Conservation (phyloP, 2,329 filamentous ascomycete species). For the Plectosphaerella cucumerina region DNA sequence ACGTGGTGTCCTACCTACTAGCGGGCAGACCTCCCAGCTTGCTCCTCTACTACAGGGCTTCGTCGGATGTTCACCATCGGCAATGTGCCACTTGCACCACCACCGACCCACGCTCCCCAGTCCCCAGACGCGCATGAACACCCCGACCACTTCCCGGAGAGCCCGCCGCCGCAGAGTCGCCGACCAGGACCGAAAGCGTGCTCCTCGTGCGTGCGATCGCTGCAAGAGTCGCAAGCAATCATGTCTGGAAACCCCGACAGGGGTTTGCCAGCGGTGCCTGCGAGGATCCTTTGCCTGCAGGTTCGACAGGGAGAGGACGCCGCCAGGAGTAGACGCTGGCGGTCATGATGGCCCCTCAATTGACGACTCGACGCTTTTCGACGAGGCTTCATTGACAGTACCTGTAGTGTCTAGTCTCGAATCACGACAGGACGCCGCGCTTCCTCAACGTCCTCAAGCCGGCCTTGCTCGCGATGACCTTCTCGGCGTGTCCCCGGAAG, state of each 20-base stretch:
- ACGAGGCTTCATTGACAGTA: too few species aligned
- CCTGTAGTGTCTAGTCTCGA: background rate
- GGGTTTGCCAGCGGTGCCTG: slow-evolving; percentile 22
- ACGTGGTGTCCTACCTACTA: too few species aligned
- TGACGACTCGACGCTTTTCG: background rate
- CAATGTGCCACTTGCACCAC: slow-evolving; percentile 6
- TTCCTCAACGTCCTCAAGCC: too few species aligned
- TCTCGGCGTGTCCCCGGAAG: slow-evolving; percentile 9
- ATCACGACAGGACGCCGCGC: background rate
- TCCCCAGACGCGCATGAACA: background rate
- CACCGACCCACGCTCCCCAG: slow-evolving; percentile 19
- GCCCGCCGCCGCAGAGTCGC: slow-evolving; percentile 21
- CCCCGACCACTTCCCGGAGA: background rate
- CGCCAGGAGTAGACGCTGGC: background rate
- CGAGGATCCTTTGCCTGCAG: slow-evolving; percentile 16
- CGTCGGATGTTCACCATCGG: background rate
- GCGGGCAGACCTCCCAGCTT: too few species aligned
- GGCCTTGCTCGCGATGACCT: background rate
- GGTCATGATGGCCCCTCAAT: slow-evolving; percentile 7
- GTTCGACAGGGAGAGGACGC: slow-evolving; percentile 9
- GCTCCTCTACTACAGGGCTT: too few species aligned
- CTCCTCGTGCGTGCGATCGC: slow-evolving; percentile 25
- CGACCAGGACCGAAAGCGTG: slow-evolving; percentile 27
- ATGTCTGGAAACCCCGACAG: slow-evolving; percentile 22
- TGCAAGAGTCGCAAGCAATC: slow-evolving; percentile 30